Conservation (phyloP, 2,329 filamentous ascomycete genomes). For the Rhytidhysteron rufulum region DNA sequence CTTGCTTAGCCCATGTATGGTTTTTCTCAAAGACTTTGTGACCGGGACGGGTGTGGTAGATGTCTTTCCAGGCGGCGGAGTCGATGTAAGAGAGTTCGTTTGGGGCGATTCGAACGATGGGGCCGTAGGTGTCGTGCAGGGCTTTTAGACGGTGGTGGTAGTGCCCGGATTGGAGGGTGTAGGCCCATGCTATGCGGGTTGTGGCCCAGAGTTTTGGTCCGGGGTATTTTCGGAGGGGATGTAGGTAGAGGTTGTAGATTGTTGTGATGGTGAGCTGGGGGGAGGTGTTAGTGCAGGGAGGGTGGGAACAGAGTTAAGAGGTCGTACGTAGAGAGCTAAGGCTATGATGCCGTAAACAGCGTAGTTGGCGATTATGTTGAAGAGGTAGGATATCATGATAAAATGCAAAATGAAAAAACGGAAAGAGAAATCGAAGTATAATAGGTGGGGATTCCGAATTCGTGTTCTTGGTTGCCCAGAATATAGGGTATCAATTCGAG, state of each 20-base stretch:
- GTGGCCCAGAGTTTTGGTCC: conserved; percentile 30
- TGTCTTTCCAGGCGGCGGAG: conserved; percentile 12
- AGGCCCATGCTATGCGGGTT: conserved; percentile 15
- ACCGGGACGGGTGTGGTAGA: conserved; percentile 16
- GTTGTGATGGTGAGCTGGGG: not conserved
- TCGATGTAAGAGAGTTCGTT: conserved; percentile 14
- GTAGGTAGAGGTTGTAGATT: conserved; percentile 32
- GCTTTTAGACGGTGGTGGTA: conserved; percentile 9
- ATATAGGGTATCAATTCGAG: too few species aligned
- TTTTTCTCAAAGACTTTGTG: conserved; percentile 26
- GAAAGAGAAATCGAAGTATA: too few species aligned
- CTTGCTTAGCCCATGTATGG: conserved; percentile 11
- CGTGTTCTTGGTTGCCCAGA: too few species aligned
- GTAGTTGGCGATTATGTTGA: not conserved
- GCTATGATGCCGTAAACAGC: not conserved
- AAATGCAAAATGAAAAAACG: too few species aligned
- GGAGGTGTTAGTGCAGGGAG: not conserved
- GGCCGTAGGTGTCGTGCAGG: conserved; percentile 14
- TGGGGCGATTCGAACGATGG: conserved; percentile 12
- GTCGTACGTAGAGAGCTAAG: not conserved
- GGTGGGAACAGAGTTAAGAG: not conserved
- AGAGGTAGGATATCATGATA: too few species aligned
- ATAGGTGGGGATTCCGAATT: too few species aligned
- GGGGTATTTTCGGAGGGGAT: conserved; percentile 35
- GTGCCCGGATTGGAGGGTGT: conserved; percentile 11